Evolutionary conservation across 257 asterid genomes (phyloP).

Genomic region (Echites panduratus): DNA sequence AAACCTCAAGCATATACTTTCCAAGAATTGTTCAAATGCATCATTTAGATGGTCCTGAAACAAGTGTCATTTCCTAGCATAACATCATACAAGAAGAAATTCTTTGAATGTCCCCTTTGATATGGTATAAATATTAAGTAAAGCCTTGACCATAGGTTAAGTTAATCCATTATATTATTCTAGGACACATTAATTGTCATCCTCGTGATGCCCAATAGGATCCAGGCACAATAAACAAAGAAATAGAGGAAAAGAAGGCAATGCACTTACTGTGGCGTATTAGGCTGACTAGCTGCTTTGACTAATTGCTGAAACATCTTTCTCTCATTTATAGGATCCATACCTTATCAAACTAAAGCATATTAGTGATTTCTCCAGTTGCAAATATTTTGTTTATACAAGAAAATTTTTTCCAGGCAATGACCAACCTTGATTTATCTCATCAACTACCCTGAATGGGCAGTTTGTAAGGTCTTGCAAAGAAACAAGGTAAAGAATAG

Average conservation of each 20-base stretch:
- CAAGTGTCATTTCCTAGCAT: no score
- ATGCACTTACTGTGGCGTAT: conserved; percentile 79
- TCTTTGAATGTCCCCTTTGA: no score
- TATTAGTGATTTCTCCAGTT: background rate
- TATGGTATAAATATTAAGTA: no score
- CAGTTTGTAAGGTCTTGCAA: conserved; percentile 93
- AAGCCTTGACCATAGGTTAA: no score
- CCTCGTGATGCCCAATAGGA: background rate
- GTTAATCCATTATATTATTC: no score
- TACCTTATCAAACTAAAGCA: conserved; percentile 36
- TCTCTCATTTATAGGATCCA: conserved; percentile 98
- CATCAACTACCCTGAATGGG: conserved; percentile 98
- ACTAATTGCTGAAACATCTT: conserved; percentile 98
- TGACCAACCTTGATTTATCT: conserved; percentile 88
- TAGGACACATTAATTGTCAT: no score
- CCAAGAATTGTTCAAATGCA: background rate
- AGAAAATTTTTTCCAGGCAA: conserved; percentile 11
- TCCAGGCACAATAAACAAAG: no score
- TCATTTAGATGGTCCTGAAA: background rate
- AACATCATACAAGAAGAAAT: no score
- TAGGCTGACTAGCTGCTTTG: conserved; percentile 84
- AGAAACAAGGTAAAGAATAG: conserved; percentile 93
- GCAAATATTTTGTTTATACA: background rate
- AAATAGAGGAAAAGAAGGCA: conserved; percentile 10
- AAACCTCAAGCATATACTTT: background rate